Base-by-base conservation (phyloP, 495 filamentous ascomycete species). In the Podospora didyma region DNA sequence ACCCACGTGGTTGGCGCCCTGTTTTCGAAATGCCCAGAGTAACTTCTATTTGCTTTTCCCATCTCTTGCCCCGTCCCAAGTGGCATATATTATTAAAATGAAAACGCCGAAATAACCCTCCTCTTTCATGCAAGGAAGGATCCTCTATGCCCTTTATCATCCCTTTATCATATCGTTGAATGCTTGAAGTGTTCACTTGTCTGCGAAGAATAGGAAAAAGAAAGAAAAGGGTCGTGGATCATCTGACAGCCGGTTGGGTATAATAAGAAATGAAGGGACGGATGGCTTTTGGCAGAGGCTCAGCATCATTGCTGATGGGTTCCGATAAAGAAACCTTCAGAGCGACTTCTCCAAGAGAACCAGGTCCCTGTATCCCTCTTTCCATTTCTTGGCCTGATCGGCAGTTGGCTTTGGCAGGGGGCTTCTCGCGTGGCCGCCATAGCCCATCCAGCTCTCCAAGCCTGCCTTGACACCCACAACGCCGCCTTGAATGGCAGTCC, bases 391-490 rank as follows among this genome's bases (percentile, higher is more conserved):
- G 20, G 69, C 78, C 65, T 88, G 82, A 58, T 83, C 77, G 28
- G 73, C 70, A 26, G 74, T 82, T 22, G 88, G 88, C 46, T 79
- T 77, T 44, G 91, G 89, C 62, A 92, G 84, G 31, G 92, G 92
- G 62, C 83, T 86, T 17, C 92, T 79, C 20, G 85, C 87, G 58
- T 80, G 81, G 17, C 88, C 89, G 19, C 91, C 92, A 67, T 96
- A 96, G 48, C 87, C 89, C 61, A 82, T 89, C 79, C 71, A 96
- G 26, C 79, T 75, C 68, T 91, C 77, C 63, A 97, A 69, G 1
- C 82, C 89, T 54, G 81, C 82, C 81, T 97, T 97, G 61, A 89
- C 89, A 24, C 88, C 90, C 16, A 95, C 83, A 54, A 96, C 89
- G 21, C 91, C 92, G 41, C 88, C 86, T 61, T 92, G 83, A 62